Conservation (phyloP, 352 stramenopile genomes). For the Phytopythium sindhum region DNA sequence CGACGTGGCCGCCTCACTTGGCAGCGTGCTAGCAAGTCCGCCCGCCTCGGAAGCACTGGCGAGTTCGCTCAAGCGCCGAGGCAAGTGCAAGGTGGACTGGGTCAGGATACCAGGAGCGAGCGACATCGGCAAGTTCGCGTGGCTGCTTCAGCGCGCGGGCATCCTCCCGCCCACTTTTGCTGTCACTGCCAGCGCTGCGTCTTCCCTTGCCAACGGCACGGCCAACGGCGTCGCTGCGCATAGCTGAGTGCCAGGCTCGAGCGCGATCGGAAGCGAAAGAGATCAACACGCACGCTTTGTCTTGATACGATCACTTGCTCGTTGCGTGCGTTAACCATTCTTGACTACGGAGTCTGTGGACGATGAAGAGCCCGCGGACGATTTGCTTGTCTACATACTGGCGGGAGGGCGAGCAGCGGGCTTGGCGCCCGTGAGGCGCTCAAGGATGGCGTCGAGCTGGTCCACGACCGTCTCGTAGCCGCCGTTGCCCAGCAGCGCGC, state of each 20-base stretch:
- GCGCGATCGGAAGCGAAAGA: neutral
- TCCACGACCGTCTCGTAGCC: constrained; percentile 80
- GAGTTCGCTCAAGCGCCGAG: constrained; percentile 32
- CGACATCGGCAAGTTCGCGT: constrained; percentile 65
- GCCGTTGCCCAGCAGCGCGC: constrained; percentile 54
- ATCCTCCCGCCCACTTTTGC: constrained; percentile 24
- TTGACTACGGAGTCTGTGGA: neutral
- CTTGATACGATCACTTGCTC: neutral
- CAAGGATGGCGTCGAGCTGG: constrained; percentile 80
- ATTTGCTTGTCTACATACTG: constrained; percentile 17
- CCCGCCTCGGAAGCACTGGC: constrained; percentile 30
- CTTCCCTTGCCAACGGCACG: neutral
- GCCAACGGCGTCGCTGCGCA: constrained; percentile 2
- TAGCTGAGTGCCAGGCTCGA: neutral
- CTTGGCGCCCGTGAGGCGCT: constrained; percentile 67
- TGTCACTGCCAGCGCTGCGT: neutral
- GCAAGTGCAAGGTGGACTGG: constrained; percentile 72
- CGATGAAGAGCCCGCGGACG: neutral
- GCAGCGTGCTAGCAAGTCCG: constrained; percentile 44
- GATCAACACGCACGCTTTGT: neutral
- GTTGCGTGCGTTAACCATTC: neutral
- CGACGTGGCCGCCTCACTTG: constrained; percentile 32
- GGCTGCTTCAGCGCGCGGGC: constrained; percentile 67
- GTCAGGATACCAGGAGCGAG: constrained; percentile 72
- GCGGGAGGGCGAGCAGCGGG: constrained; percentile 53